Base-by-base conservation (phyloP, 2,329 filamentous ascomycete species). In the Verticillium isaacii region DNA sequence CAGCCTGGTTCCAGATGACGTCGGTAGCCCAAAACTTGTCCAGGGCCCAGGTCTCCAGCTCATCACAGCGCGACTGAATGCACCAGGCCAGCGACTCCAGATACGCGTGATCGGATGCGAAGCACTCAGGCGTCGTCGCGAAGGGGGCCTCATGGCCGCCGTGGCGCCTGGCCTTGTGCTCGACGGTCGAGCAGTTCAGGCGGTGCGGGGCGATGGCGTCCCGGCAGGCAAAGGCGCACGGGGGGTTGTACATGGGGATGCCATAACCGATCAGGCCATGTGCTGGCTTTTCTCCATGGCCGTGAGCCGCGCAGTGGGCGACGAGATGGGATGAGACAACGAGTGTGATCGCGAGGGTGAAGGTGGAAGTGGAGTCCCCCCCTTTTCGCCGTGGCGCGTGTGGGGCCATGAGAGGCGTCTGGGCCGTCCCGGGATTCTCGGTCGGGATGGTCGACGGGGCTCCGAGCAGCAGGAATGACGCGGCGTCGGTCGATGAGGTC, bases 161-260 rank as follows among this genome's bases (percentile, higher is more conserved):
- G 62, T 66, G 59, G 57, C 60, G 36, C 45, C 50, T 1, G 56
- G 57, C 1, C 55, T 61, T 32, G 52, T 60, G 25, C 36, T 59
- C 57, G 6, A 37, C 58, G 15, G 59, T 63, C 14, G 67, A 67
- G 61, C 70, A 72, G 56, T 66, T 64, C 4, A 71, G 64, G n/a
- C 66, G 62, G 41, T 59, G 58, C n/a, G 65, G 66, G 55, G 65
- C 64, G 56, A 70, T 61, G 34, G 61, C 60, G 32, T 65, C 66
- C 2, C 66, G 66, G 56, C 72, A 73, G 15, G 68, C 66, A 55
- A 68, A 73, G 14, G 72, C 69, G 56, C 73, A 74, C 14, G 66
- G 64, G 4, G 72, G 71, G 17, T 57, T 39, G 56, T 65, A 65
- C 29, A 65, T 60, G 2, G 12, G 58, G 32, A 62, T 60, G 60